Conservation (phyloP, 1,284 basidiomycete species). For the Papiliotrema laurentii region DNA sequence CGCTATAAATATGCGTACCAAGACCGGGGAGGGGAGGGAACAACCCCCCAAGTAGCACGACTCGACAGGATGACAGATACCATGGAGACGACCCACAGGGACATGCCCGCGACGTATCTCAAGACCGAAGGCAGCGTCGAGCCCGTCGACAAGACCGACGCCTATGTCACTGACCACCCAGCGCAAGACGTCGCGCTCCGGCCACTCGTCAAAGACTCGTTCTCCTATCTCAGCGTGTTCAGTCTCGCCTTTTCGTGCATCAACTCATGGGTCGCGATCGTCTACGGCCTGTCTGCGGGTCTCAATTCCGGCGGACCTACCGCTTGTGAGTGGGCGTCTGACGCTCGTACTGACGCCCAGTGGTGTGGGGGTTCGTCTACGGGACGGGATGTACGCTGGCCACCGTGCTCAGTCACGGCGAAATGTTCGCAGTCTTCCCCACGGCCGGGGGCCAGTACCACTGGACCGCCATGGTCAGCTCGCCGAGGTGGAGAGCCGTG, state of each 20-base stretch:
- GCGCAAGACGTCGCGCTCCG: background rate
- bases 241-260: slow-evolving; percentile 14
- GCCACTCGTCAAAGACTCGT: slow-evolving; percentile 3
- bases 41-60: too few species aligned
- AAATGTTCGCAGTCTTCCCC: slow-evolving; percentile 14
- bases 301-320: slow-evolving; percentile 17
- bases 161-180: too few species aligned
- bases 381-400: slow-evolving; percentile 11
- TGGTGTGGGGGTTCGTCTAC: slow-evolving; percentile 17
- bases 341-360: slow-evolving; percentile 1
- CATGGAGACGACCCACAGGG: too few species aligned
- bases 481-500: slow-evolving; percentile 2
- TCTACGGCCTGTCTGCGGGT: slow-evolving; percentile 11
- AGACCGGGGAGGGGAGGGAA: too few species aligned
- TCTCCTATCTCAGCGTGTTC: slow-evolving; percentile 11
- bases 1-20: too few species aligned
- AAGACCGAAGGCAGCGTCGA: too few species aligned
- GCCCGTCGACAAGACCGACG: too few species aligned
- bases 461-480: slow-evolving; percentile 7
- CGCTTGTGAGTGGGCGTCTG: slow-evolving; percentile 4
- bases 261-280: slow-evolving; percentile 17
- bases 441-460: slow-evolving; percentile 9
- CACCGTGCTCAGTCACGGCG: slow-evolving; percentile 11
- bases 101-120: too few species aligned
- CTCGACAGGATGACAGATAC: too few species aligned